phyloP scores from a whole-genome alignment of 805 yeast genomes.

The Schizosaccharomyces octosporus region DNA sequence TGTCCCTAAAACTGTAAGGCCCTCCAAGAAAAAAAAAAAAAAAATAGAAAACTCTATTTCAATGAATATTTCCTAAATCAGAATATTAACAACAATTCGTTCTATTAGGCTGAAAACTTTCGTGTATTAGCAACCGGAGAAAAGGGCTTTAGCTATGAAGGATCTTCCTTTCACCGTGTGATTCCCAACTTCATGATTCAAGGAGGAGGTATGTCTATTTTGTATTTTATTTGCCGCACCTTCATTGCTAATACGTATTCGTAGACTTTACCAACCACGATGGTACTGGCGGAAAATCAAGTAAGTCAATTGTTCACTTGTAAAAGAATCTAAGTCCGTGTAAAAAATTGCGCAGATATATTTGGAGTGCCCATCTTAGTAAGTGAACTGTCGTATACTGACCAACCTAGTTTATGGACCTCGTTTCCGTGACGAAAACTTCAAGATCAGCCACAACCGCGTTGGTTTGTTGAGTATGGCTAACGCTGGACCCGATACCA shows the following conservation, averaged over 20 bases:
- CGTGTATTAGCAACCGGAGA: conserved; percentile 51
- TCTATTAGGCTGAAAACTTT: conserved; percentile 1
- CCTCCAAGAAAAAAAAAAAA: too few relatives aligned
- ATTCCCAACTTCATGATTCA: conserved; percentile 51
- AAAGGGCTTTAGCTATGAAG: conserved; percentile 40
- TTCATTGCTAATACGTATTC: conserved; percentile 10
- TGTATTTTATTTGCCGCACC: conserved; percentile 20
- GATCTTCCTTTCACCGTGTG: conserved; percentile 48
- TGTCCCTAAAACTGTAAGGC: conserved; percentile 52
- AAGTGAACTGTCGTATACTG: conserved; percentile 10
- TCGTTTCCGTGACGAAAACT: conserved; percentile 54
- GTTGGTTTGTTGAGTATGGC: conserved; percentile 86
- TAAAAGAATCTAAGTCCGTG: too few relatives aligned
- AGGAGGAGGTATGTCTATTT: conserved; percentile 37
- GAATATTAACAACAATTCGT: not conserved
- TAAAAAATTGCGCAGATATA: not conserved
- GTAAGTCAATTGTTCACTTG: not conserved
- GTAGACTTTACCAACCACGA: conserved; percentile 14
- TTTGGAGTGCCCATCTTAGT: not conserved
- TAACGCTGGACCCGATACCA: conserved; percentile 94
- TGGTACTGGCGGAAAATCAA: conserved; percentile 42
- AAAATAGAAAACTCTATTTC: too few relatives aligned
- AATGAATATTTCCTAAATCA: not conserved
- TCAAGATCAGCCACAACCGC: conserved; percentile 27
- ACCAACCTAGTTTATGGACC: conserved; percentile 35